These are phyloP conservation scores for Sergeia podlipaevii DNA, from an alignment of 208 protist genomes.

Conservation along the genomic window DNA sequence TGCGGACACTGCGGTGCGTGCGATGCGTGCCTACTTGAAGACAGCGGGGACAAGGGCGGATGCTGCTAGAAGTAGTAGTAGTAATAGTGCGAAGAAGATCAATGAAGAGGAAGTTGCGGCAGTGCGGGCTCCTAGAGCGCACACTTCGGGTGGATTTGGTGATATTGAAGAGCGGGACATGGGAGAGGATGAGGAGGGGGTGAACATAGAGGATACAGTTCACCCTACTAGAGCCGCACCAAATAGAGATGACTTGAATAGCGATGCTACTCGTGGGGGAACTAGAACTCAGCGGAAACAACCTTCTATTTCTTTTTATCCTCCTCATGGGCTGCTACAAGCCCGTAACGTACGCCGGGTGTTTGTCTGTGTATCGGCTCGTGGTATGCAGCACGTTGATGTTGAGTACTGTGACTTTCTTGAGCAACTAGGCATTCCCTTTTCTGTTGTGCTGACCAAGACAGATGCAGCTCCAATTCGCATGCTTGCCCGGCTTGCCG, in stretches of 20 bases:
- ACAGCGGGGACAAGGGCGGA: slow-evolving; percentile 2
- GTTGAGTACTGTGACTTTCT: slow-evolving; percentile 66
- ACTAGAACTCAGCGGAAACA: too few relatives aligned
- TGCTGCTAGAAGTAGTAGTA: not conserved
- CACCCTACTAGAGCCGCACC: too few relatives aligned
- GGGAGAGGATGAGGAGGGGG: not conserved
- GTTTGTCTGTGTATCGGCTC: slow-evolving; percentile 74
- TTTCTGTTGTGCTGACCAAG: slow-evolving; percentile 85
- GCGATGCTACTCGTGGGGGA: too few relatives aligned
- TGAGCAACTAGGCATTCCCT: slow-evolving; percentile 59
- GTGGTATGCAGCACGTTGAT: slow-evolving; percentile 77
- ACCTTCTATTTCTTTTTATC: too few relatives aligned
- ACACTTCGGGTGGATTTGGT: too few relatives aligned
- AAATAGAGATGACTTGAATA: too few relatives aligned
- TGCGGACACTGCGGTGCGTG: slow-evolving; percentile 61
- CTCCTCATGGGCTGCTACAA: too few relatives aligned
- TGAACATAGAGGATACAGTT: not conserved
- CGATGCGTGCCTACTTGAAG: slow-evolving; percentile 67
- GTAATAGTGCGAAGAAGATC: not conserved
- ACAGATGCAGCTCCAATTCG: slow-evolving; percentile 81
- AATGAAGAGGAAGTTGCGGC: not conserved
- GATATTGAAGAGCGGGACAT: too few relatives aligned
- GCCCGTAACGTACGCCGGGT: slow-evolving; percentile 67
- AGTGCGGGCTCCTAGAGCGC: too few relatives aligned
- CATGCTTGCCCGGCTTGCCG: slow-evolving; percentile 74